Conservation (phyloP, 495 filamentous ascomycete species). For the Podospora pseudocomata region DNA sequence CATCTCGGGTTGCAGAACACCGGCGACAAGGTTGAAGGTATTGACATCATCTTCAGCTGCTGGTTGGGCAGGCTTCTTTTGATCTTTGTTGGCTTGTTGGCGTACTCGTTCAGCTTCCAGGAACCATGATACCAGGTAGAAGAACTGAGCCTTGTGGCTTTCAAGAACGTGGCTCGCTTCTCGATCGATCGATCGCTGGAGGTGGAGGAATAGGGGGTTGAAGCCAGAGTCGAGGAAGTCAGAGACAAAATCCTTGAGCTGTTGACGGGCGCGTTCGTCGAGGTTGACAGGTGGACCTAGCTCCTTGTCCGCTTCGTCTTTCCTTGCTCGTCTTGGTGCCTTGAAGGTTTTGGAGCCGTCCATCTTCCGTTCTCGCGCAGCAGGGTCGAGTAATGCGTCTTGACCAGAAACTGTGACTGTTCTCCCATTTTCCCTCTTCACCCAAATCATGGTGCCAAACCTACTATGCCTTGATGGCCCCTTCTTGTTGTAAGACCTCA, state of each 20-base stretch:
- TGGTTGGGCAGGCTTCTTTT: conserved; percentile 33
- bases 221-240: conserved; percentile 95
- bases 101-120: conserved; percentile 81
- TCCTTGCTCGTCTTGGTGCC: conserved; percentile 62
- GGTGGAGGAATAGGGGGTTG: conserved; percentile 84
- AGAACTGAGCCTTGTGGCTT: conserved; percentile 75
- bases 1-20: conserved; percentile 86
- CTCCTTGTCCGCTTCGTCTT: conserved; percentile 64
- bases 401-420: conserved; percentile 86
- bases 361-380: conserved; percentile 76
- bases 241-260: conserved; percentile 79
- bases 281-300: conserved; percentile 70
- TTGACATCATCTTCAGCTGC: conserved; percentile 56
- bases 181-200: conserved; percentile 85
- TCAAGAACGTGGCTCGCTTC: conserved; percentile 80
- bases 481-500: conserved; percentile 69
- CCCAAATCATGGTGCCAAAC: conserved; percentile 97
- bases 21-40: conserved; percentile 80
- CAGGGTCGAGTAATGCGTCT: conserved; percentile 68
- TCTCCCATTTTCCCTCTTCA: conserved; percentile 79
- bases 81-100: conserved; percentile 52
- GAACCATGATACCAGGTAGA: conserved; percentile 93
- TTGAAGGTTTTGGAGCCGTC: conserved; percentile 89
- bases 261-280: conserved; percentile 61
- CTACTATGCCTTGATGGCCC: conserved; percentile 87